These are phyloP conservation scores for Pseudopyricularia cyperi DNA, from an alignment of 2,329 filamentous ascomycete genomes.

Conservation along the genomic window DNA sequence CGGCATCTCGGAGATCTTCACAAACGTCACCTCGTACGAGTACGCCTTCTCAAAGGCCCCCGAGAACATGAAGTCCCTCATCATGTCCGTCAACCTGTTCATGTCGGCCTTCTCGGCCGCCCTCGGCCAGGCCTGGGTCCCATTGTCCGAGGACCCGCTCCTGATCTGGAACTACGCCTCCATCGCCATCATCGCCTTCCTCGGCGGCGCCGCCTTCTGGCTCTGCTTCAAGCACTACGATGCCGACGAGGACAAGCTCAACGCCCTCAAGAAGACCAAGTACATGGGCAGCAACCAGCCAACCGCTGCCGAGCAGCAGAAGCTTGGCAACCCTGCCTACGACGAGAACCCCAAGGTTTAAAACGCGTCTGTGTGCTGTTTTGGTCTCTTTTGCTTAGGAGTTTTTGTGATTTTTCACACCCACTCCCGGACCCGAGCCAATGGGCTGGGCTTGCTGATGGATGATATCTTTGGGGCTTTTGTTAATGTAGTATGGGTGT, in stretches of 20 bases:
- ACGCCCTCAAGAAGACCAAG: slow-evolving; percentile 26
- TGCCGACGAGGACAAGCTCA: slow-evolving; percentile 48
- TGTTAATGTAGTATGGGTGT: too few relatives aligned
- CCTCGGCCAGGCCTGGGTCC: slow-evolving; percentile 44
- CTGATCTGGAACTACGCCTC: slow-evolving; percentile 62
- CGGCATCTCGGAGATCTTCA: slow-evolving; percentile 34
- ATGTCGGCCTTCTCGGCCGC: slow-evolving; percentile 55
- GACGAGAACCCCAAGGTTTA: slow-evolving; percentile 2
- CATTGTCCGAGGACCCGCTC: slow-evolving; percentile 41
- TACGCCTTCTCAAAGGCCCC: slow-evolving; percentile 69
- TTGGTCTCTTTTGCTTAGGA: background rate
- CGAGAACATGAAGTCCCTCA: slow-evolving; percentile 61
- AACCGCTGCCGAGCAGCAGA: slow-evolving; percentile 10
- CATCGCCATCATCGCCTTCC: slow-evolving; percentile 50
- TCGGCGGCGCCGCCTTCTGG: slow-evolving; percentile 58
- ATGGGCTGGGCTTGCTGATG: too few relatives aligned
- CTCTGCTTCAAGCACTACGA: slow-evolving; percentile 45
- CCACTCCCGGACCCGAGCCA: too few relatives aligned
- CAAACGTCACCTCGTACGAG: slow-evolving; percentile 47
- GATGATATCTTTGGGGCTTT: too few relatives aligned
- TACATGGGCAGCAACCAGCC: slow-evolving; percentile 3
- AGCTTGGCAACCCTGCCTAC: background rate
- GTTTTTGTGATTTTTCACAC: background rate
- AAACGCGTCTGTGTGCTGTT: background rate
- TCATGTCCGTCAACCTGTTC: slow-evolving; percentile 55